A percentile compares a stretch with the other conserved stretches of the same genome.
phyloP scores from a whole-genome alignment of 2,329 filamentous ascomycete species.

The Neodidymelliopsis sp. region DNA sequence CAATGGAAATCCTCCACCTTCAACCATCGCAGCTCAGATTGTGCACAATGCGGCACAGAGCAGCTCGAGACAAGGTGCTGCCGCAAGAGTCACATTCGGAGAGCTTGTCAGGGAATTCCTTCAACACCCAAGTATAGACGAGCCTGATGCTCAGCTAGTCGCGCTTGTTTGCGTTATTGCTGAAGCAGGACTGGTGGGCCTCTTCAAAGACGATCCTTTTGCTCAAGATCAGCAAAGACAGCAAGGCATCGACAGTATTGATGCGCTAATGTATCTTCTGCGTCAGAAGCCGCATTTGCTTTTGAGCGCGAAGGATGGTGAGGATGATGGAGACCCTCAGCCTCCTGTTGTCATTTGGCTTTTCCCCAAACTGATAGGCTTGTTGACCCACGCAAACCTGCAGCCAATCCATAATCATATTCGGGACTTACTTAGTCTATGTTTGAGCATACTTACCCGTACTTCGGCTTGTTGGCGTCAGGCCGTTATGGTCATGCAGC shows the following conservation, averaged over 20 bases:
- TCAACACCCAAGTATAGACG: constrained; percentile 56
- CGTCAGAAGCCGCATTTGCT: constrained; percentile 77
- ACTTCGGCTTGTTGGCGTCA: constrained; percentile 47
- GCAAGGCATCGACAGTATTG: constrained; percentile 75
- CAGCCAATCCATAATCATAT: constrained; percentile 51
- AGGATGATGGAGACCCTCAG: constrained; percentile 39
- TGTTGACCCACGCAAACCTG: constrained; percentile 54
- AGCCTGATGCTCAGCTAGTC: constrained; percentile 77
- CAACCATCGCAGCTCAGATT: constrained; percentile 86
- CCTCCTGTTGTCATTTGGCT: constrained; percentile 64
- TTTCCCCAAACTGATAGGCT: constrained; percentile 59
- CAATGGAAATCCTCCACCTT: constrained; percentile 61
- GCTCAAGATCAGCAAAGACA: constrained; percentile 63
- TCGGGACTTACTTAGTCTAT: constrained; percentile 45
- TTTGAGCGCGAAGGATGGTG: constrained; percentile 42
- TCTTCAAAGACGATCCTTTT: constrained; percentile 74
- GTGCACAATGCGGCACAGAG: constrained; percentile 79
- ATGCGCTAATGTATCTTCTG: constrained; percentile 78
- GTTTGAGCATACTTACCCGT: constrained; percentile 47
- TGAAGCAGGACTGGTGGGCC: constrained; percentile 76
- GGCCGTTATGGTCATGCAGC: constrained; percentile 41
- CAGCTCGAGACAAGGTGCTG: constrained; percentile 66
- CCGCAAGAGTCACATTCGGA: constrained; percentile 77
- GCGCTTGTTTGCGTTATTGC: constrained; percentile 85
- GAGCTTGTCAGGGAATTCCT: constrained; percentile 73